Evolutionary conservation across 768 basidiomycete species (phyloP).

Genomic region (Naganishia friedmannii): DNA sequence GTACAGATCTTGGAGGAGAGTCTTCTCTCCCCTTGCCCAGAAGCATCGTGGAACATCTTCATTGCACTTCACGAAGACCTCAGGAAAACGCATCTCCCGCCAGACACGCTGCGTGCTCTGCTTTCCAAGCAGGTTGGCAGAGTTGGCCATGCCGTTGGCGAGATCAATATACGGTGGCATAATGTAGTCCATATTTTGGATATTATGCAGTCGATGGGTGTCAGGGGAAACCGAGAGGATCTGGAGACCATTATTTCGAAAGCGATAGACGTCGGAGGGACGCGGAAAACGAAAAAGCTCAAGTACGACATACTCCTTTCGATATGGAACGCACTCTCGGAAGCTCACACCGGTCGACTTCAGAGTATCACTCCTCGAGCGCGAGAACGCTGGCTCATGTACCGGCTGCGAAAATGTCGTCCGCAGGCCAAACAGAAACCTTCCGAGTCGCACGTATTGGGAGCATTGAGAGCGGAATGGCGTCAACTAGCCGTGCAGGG

Average conservation of each 20-base stretch:
- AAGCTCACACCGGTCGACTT: neutral
- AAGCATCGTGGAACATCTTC: conserved; percentile 12
- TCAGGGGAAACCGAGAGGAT: neutral
- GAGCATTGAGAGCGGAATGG: neutral
- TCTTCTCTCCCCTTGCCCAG: neutral
- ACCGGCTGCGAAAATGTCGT: neutral
- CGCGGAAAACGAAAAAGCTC: neutral
- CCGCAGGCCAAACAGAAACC: neutral
- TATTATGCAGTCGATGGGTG: neutral
- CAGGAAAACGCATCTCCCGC: neutral
- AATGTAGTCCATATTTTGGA: neutral
- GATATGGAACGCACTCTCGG: neutral
- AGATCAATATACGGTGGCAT: neutral
- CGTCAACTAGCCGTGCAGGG: conserved; percentile 3
- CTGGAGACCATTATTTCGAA: neutral
- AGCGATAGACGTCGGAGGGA: neutral
- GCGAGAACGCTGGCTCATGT: conserved; percentile 2
- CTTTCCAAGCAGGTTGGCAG: neutral
- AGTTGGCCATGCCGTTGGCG: neutral
- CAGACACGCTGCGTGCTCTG: conserved; percentile 15
- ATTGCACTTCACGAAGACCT: conserved; percentile 13
- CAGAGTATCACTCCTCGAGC: neutral
- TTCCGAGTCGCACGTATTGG: neutral
- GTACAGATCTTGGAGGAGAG: conserved; percentile 12
- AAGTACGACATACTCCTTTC: neutral